Evolutionary conservation across 2,329 filamentous ascomycete genomes (phyloP).

Genomic region (Amesomyces nigricolor): DNA sequence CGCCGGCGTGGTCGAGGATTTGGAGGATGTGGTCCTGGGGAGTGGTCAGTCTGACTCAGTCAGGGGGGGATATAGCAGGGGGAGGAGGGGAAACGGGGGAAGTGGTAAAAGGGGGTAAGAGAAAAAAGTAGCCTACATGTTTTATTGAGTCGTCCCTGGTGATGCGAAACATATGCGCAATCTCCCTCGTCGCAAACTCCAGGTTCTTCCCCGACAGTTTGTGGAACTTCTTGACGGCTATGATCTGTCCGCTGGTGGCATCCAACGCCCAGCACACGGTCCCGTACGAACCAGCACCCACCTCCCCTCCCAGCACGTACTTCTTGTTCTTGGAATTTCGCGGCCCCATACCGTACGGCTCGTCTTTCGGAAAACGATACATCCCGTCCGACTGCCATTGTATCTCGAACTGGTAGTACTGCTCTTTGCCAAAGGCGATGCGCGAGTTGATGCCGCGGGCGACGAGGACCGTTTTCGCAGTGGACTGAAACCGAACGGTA

Average conservation of each 20-base stretch:
- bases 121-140: constrained; percentile 17
- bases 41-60: too few species aligned
- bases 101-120: background rate
- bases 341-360: constrained; percentile 23
- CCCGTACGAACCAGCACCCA: constrained; percentile 28
- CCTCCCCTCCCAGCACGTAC: constrained; percentile 24
- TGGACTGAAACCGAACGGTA: constrained; percentile 22
- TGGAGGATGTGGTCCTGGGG: constrained; percentile 25
- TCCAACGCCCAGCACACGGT: constrained; percentile 25
- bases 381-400: constrained; percentile 25
- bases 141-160: constrained; percentile 19
- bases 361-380: constrained; percentile 19
- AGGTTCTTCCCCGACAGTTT: constrained; percentile 25
- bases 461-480: constrained; percentile 25
- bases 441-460: constrained; percentile 26
- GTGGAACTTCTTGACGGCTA: constrained; percentile 30
- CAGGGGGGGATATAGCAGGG: too few species aligned
- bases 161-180: constrained; percentile 26
- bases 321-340: constrained; percentile 15
- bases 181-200: constrained; percentile 27
- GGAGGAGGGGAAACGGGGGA: background rate
- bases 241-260: constrained; percentile 23
- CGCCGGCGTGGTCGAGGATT: constrained; percentile 21
- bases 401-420: constrained; percentile 27
- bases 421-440: constrained; percentile 25